Evolutionary conservation across 2,329 filamentous ascomycete species (phyloP), one percentile per base, ranked within the genome.

Genomic region (Colletotrichum higginsianum): DNA sequence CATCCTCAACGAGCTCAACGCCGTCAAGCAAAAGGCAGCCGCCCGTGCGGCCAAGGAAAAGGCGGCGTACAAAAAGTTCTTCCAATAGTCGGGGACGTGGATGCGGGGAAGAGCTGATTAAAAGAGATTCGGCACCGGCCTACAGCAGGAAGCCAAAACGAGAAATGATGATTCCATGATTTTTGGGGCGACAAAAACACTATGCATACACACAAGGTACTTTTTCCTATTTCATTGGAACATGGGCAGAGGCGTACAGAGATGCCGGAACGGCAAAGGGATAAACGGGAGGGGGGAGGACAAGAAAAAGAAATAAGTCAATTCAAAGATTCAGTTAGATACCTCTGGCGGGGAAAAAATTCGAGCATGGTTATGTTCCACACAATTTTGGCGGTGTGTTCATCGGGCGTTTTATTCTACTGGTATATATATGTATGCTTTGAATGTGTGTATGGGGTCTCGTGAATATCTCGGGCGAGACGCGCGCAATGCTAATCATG

Each of bases 61-160:
- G 89, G 94, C 93, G 76, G 93, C 92, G 7, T 97, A 96, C 81
- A 93, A 93, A 85, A 98, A 97, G 85, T 96, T 97, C 84, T 98
- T 98, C 80, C 82, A 86, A 50, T 91, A 61, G 23, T 46, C 58
- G n/a, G 58, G 61, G 30, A 21, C 3, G 6, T 46, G 35, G 13
- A 23, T 11, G 30, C 12, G 5, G 12, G 18, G 35, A n/a, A 16
- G 18, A 12, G 12, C 2, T 7, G 26, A 18, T 3, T n/a, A 60
- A 8, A 26, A 44, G 13, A 46, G 8, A 13, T 30, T 60, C 40
- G 21, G 56, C 40, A 26, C 42, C 21, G 15, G 21, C 56, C 3
- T 60, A 30, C 5, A 52, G 40, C 42, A 44, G 60, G 53, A 15
- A 49, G n/a, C 23, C 52, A 38, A 26, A 35, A 55, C 38, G 55